These are phyloP conservation scores for Arachnopeziza araneosa DNA, from an alignment of 2,329 filamentous ascomycete species.

Conservation along the genomic window DNA sequence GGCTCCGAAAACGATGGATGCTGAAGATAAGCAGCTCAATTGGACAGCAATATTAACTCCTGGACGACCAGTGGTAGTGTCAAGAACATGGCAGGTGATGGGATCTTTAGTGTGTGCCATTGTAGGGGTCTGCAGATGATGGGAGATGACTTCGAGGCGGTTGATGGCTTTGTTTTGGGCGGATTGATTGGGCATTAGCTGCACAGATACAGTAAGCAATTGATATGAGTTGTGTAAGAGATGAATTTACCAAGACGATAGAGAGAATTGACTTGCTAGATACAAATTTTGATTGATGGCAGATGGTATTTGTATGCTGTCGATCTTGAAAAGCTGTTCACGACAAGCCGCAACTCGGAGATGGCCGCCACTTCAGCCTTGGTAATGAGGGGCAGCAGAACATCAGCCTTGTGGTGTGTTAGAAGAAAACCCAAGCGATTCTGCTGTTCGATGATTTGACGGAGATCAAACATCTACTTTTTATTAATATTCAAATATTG, in stretches of 20 bases:
- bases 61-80: constrained; percentile 70
- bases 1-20: constrained; percentile 50
- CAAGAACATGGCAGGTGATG: constrained; percentile 84
- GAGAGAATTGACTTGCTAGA: background rate
- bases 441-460: background rate
- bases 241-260: background rate
- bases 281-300: background rate
- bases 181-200: background rate
- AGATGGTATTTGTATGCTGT: background rate
- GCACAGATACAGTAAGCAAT: background rate
- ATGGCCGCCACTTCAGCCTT: background rate
- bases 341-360: background rate
- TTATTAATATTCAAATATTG: background rate
- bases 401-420: background rate
- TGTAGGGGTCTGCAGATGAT: background rate
- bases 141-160: background rate
- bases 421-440: background rate
- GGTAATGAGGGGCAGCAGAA: background rate
- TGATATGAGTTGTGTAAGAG: background rate
- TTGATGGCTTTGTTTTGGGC: background rate
- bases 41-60: constrained; percentile 60
- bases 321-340: background rate
- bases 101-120: constrained; percentile 37
- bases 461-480: background rate
- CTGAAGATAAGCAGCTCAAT: constrained; percentile 27